These are phyloP conservation scores for Psidium friedrichsthalianum DNA, from an alignment of 345 rosid genomes.

Conservation along the genomic window DNA sequence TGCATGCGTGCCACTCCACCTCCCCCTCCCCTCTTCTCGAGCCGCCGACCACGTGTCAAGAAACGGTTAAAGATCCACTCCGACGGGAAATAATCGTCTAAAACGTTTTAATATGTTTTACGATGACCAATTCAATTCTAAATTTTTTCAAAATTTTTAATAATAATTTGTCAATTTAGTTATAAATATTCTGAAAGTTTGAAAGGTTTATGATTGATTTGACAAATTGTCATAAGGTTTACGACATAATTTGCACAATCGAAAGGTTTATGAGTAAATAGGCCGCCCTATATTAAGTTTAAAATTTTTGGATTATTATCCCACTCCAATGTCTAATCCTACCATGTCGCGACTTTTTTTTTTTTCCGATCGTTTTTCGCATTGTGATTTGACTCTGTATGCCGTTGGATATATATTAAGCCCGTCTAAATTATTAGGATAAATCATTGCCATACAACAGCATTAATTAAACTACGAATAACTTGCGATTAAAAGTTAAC, in stretches of 20 bases:
- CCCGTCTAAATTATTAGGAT: not conserved
- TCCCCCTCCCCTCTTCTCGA: not conserved
- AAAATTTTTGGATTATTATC: too few relatives aligned
- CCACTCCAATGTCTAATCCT: too few relatives aligned
- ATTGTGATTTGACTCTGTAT: not conserved
- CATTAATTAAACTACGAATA: rapidly evolving
- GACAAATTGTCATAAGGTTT: too few relatives aligned
- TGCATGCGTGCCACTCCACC: not conserved
- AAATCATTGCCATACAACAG: not conserved
- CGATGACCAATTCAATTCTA: rapidly evolving
- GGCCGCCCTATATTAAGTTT: too few relatives aligned
- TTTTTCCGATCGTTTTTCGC: not conserved
- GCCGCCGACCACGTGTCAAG: not conserved
- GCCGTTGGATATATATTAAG: not conserved
- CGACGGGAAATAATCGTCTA: too few relatives aligned
- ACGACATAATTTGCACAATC: too few relatives aligned
- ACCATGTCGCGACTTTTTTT: not conserved
- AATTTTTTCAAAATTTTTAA: too few relatives aligned
- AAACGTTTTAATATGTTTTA: too few relatives aligned
- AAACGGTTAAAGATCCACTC: not conserved
- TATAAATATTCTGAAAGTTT: too few relatives aligned
- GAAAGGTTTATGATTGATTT: too few relatives aligned
- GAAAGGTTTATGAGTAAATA: too few relatives aligned
- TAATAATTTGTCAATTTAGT: too few relatives aligned
- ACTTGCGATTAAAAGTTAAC: not conserved